A percentile compares a stretch with the other conserved stretches of the same genome.
These are phyloP conservation scores for Elsinoe arachidis DNA, from an alignment of 2,329 filamentous ascomycete genomes.

Conservation along the genomic window DNA sequence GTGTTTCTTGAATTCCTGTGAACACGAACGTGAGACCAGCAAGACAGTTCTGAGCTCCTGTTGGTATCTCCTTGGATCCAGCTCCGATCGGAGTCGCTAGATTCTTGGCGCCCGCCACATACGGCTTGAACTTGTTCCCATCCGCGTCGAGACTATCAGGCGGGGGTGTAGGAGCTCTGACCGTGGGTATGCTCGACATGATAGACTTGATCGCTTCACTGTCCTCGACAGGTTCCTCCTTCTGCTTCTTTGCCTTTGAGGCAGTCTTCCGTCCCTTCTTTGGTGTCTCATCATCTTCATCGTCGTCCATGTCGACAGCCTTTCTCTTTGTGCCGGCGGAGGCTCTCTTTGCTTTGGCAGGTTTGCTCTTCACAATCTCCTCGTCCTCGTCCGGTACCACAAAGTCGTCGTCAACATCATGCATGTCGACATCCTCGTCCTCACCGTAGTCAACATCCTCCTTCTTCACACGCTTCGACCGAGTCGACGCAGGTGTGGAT, in stretches of 20 bases:
- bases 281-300: conserved; percentile 45
- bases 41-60: conserved; percentile 80
- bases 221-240: conserved; percentile 59
- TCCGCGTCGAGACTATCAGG: conserved; percentile 48
- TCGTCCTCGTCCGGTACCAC: conserved; percentile 37
- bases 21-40: conserved; percentile 89
- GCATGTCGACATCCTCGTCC: conserved; percentile 45
- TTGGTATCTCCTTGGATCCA: conserved; percentile 63
- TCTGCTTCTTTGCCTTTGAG: conserved; percentile 49
- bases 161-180: conserved; percentile 77
- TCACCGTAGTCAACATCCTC: conserved; percentile 31
- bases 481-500: not conserved
- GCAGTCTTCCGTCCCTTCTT: conserved; percentile 52
- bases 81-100: conserved; percentile 52
- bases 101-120: conserved; percentile 53
- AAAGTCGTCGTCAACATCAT: conserved; percentile 41
- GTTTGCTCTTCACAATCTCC: conserved; percentile 31
- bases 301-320: conserved; percentile 47
- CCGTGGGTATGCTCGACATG: conserved; percentile 74
- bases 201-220: conserved; percentile 71
- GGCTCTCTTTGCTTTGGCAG: conserved; percentile 30
- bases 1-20: conserved; percentile 72
- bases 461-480: conserved; percentile 40
- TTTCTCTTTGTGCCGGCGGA: conserved; percentile 46
- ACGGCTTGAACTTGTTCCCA: conserved; percentile 58